These are phyloP conservation scores for Thielaviopsis euricoi DNA, from an alignment of 2,329 filamentous ascomycete species.

Conservation along the genomic window DNA sequence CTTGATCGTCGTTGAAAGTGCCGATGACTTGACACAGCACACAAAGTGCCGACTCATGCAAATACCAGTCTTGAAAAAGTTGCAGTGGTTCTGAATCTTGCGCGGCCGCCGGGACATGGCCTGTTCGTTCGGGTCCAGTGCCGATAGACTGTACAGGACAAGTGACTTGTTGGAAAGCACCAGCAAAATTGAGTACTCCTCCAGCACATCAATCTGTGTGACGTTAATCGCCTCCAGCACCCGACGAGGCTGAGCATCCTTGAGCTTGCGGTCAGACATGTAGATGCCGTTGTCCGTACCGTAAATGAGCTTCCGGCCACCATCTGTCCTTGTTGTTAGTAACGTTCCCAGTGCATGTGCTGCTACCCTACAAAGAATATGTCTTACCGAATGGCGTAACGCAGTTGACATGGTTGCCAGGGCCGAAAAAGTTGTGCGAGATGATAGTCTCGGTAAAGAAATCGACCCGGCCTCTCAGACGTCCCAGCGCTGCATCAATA, in stretches of 20 bases:
- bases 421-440: conserved; percentile 42
- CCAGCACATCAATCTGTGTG: conserved; percentile 88
- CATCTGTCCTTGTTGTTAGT: conserved; percentile 42
- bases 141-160: conserved; percentile 74
- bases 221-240: conserved; percentile 78
- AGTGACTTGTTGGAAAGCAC: conserved; percentile 88
- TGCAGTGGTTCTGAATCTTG: conserved; percentile 94
- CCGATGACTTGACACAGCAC: conserved; percentile 88
- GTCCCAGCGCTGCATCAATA: conserved; percentile 80
- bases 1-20: conserved; percentile 90
- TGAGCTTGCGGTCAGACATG: conserved; percentile 76
- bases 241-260: conserved; percentile 62
- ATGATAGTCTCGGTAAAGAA: conserved; percentile 66
- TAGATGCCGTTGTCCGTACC: conserved; percentile 92
- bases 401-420: conserved; percentile 76
- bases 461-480: conserved; percentile 69
- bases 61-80: conserved; percentile 96
- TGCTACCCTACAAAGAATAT: conserved; percentile 4
- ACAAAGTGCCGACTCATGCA: conserved; percentile 88
- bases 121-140: conserved; percentile 69
- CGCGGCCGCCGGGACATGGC: conserved; percentile 70
- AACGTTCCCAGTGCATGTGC: neutral
- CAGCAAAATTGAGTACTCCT: conserved; percentile 83
- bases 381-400: conserved; percentile 72
- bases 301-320: conserved; percentile 83